Evolutionary conservation across 139 green algal genomes (phyloP).

Genomic region (Chlamydomonas sp.): DNA sequence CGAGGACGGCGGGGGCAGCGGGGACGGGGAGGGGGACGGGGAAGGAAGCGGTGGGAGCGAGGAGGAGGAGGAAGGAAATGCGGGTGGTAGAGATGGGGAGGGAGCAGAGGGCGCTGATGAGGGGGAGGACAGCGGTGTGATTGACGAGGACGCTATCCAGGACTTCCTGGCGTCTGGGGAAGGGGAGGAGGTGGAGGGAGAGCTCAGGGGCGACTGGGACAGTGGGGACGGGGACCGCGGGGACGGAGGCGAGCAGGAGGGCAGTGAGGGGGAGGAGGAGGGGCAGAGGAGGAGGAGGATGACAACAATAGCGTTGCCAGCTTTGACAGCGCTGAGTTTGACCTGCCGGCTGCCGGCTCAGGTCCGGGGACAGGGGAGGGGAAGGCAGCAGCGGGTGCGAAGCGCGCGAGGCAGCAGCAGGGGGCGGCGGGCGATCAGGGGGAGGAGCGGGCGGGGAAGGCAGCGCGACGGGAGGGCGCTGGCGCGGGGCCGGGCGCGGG

Average conservation of each 20-base stretch:
- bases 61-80: background rate
- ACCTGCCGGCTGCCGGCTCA: background rate
- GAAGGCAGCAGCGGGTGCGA: background rate
- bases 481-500: background rate
- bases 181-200: background rate
- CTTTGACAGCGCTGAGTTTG: slow-evolving; percentile 29
- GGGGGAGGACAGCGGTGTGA: slow-evolving; percentile 35
- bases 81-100: background rate
- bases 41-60: too few species aligned
- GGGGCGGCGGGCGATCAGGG: background rate
- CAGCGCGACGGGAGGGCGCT: background rate
- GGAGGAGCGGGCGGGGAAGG: background rate
- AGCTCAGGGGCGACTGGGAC: background rate
- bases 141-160: slow-evolving; percentile 15
- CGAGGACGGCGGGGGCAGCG: background rate
- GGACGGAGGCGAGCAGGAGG: background rate
- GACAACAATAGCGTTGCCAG: background rate
- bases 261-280: background rate
- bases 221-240: background rate
- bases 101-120: background rate
- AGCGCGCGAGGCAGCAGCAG: background rate
- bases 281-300: background rate
- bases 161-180: slow-evolving; percentile 4
- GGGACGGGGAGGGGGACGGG: background rate
- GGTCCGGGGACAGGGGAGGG: background rate